phyloP scores from a whole-genome alignment of 1,284 basidiomycete species.

The Moniliophthora roreri region DNA sequence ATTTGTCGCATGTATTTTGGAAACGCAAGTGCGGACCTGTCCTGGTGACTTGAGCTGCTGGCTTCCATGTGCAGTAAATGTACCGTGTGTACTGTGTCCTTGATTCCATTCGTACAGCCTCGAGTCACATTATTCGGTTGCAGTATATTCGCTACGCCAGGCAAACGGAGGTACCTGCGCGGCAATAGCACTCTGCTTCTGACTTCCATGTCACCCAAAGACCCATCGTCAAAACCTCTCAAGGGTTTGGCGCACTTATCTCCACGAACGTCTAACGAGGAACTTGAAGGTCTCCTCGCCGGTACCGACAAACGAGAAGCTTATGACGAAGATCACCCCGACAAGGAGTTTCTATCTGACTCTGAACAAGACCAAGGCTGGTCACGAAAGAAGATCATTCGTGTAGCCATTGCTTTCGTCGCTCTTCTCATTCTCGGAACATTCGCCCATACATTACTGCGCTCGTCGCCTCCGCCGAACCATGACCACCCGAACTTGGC shows the following conservation, averaged over 20 bases:
- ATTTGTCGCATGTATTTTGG: too few species aligned
- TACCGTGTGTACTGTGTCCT: too few species aligned
- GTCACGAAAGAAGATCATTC: slow-evolving; percentile 35
- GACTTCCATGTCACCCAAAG: neutral
- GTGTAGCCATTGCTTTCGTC: slow-evolving; percentile 37
- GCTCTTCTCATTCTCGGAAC: slow-evolving; percentile 42
- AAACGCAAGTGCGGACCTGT: too few species aligned
- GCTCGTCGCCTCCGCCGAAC: slow-evolving; percentile 9
- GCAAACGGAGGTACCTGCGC: too few species aligned
- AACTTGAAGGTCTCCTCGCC: slow-evolving; percentile 12
- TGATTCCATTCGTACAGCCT: too few species aligned
- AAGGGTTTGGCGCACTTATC: neutral
- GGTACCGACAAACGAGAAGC: neutral
- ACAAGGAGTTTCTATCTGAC: slow-evolving; percentile 11
- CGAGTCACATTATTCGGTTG: too few species aligned
- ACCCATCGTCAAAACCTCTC: neutral
- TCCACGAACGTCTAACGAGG: slow-evolving; percentile 1
- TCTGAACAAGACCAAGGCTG: slow-evolving; percentile 18
- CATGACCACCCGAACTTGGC: slow-evolving; percentile 24
- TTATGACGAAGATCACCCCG: slow-evolving; percentile 2
- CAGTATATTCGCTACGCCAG: too few species aligned
- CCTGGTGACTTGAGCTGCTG: too few species aligned
- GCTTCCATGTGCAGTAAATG: too few species aligned
- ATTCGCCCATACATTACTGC: slow-evolving; percentile 30
- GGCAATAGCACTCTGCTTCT: neutral